Percentiles rank a stretch among this genome's conserved stretches.
These are phyloP conservation scores for Cladosporium sp. DNA, from an alignment of 2,329 filamentous ascomycete genomes.

Conservation along the genomic window DNA sequence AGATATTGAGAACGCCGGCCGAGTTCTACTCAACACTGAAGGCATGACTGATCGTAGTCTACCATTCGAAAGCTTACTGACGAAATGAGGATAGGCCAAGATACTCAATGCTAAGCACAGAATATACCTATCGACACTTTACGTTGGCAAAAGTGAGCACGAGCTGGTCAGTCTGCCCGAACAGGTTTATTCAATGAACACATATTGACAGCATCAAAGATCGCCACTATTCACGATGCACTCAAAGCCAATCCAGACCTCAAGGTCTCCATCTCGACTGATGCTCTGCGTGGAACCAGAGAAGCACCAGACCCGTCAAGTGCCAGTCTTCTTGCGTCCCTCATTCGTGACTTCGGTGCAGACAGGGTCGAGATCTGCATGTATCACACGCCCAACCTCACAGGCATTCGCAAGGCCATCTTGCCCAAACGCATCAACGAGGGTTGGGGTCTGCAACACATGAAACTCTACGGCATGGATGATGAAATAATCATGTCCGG, in stretches of 20 bases:
- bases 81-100: constrained; percentile 54
- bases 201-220: constrained; percentile 42
- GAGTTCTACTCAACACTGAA: constrained; percentile 92
- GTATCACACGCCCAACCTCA: constrained; percentile 97
- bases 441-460: constrained; percentile 96
- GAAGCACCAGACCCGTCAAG: constrained; percentile 83
- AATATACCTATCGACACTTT: constrained; percentile 92
- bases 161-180: constrained; percentile 59
- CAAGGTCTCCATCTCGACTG: constrained; percentile 82
- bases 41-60: constrained; percentile 44
- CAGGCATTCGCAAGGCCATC: constrained; percentile 75
- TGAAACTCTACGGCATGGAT: constrained; percentile 96
- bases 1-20: constrained; percentile 72
- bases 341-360: constrained; percentile 79
- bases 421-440: constrained; percentile 92
- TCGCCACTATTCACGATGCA: constrained; percentile 71
- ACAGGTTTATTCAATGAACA: not conserved
- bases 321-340: constrained; percentile 77
- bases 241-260: constrained; percentile 70
- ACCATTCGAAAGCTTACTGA: not conserved
- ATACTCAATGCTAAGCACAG: constrained; percentile 73
- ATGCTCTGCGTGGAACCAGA: constrained; percentile 84
- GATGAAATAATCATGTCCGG: constrained; percentile 94
- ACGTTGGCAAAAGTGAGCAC: constrained; percentile 89
- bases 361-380: constrained; percentile 88